These are phyloP conservation scores for Paxillus involutus DNA, from an alignment of 768 basidiomycete species.

Conservation along the genomic window DNA sequence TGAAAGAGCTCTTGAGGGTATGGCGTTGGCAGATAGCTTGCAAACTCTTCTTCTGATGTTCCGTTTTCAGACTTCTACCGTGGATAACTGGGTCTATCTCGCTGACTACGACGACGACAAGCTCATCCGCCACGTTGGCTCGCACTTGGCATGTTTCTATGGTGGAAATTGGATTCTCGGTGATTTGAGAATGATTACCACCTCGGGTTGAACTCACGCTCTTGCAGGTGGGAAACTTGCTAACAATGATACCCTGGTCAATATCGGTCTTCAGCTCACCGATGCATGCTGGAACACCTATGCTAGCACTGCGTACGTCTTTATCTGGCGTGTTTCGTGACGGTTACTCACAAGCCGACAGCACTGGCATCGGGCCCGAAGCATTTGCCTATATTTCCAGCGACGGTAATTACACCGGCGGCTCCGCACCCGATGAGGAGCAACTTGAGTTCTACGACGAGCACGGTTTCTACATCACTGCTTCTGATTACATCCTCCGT, in stretches of 20 bases:
- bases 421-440: conserved; percentile 28
- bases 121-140: conserved; percentile 58
- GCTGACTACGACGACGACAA: conserved; percentile 55
- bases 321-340: neutral
- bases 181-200: conserved; percentile 17
- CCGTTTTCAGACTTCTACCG: conserved; percentile 53
- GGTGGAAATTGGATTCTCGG: conserved; percentile 78
- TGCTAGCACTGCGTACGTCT: conserved; percentile 58
- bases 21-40: neutral
- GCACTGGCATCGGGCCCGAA: conserved; percentile 80
- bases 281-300: conserved; percentile 86
- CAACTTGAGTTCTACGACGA: conserved; percentile 54
- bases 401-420: conserved; percentile 67
- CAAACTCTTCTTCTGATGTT: neutral
- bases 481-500: conserved; percentile 55
- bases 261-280: conserved; percentile 57
- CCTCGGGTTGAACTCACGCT: conserved; percentile 1
- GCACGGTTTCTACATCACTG: conserved; percentile 66
- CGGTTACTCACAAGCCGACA: conserved; percentile 21
- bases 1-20: conserved; percentile 56
- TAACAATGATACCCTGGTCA: conserved; percentile 69
- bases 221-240: conserved; percentile 59
- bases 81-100: conserved; percentile 59
- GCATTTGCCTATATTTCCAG: conserved; percentile 59
- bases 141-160: conserved; percentile 73